Evolutionary conservation across 495 filamentous ascomycete genomes (phyloP), one percentile per base, ranked within the genome.

Genomic region (Polyplosphaeria fusca): DNA sequence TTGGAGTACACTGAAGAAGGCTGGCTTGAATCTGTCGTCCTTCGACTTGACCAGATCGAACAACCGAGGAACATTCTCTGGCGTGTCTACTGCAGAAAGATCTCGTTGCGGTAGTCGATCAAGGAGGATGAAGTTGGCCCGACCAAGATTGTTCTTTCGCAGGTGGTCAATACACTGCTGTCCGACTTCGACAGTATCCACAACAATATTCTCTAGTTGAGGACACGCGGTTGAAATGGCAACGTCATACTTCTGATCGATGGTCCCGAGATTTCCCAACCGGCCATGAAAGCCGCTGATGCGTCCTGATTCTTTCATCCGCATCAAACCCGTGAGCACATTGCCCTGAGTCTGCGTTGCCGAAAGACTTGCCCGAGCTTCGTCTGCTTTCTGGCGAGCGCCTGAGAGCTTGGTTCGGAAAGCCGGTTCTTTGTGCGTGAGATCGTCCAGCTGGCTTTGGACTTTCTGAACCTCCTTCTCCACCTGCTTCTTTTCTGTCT

Each of bases 121-220:
- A 2, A 98, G 81, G 56, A 92, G 87, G 65, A 97, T 97, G 68
- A 98, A 95, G 73, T 95, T 95, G 25, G 91, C 93, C 67, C 94
- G 82, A n/a, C 93, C 93, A 22, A 97, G 85, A 65, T 95, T 96
- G 60, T 94, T 97, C 76, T 97, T 97, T 22, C 93, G 84, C 16
- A 98, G 79, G 67, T 97, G 92, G 62, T 97, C 92, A 64, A 98
- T 95, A 69, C 94, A 97, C 65, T 96, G 91, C 69, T 96, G 92
- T 46, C 91, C 94, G 42, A 87, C 87, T 65, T 96, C 91, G 5
- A 96, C 89, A 0, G 89, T 89, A 58, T 97, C 93, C 5, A 95
- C 93, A 11, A 98, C 91, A 65, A 98, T 86, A 61, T 96, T 96
- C 64, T 97, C 88, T 16, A 98, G 81, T 13, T 85, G 77, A 54